Evolutionary conservation across 1,139 yeast species (phyloP).

Genomic region (Yamadazyma oceani): DNA sequence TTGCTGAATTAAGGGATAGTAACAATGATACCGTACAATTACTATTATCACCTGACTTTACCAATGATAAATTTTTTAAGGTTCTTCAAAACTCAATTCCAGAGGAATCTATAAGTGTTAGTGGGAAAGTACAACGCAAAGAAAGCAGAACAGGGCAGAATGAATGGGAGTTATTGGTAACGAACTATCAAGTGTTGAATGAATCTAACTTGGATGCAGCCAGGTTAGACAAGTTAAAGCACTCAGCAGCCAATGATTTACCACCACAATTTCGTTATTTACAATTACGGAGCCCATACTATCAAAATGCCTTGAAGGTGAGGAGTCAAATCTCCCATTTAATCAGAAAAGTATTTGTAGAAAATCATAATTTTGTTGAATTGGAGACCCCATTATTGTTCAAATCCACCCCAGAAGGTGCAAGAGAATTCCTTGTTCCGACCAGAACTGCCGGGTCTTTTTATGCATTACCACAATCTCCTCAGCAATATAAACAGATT

Average conservation of each 20-base stretch:
- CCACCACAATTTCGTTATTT: slow-evolving; percentile 82
- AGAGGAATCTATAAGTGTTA: slow-evolving; percentile 77
- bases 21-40: slow-evolving; percentile 70
- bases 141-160: slow-evolving; percentile 23
- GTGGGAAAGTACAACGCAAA: slow-evolving; percentile 51
- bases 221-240: slow-evolving; percentile 62
- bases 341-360: slow-evolving; percentile 50
- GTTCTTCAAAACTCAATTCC: slow-evolving; percentile 50
- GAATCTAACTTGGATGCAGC: slow-evolving; percentile 68
- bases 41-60: slow-evolving; percentile 46
- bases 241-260: slow-evolving; percentile 47
- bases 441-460: slow-evolving; percentile 64
- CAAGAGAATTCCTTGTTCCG: slow-evolving; percentile 92
- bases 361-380: slow-evolving; percentile 62
- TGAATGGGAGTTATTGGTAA: slow-evolving; percentile 59
- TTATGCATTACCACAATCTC: slow-evolving; percentile 95
- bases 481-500: slow-evolving; percentile 94
- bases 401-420: slow-evolving; percentile 98
- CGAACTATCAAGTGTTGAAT: slow-evolving; percentile 58
- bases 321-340: slow-evolving; percentile 62
- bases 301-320: slow-evolving; percentile 57
- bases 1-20: slow-evolving; percentile 73
- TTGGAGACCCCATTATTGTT: slow-evolving; percentile 91
- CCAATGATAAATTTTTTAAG: slow-evolving; percentile 35
- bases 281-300: slow-evolving; percentile 66